These are phyloP conservation scores for Botrytis porri DNA, from an alignment of 2,329 filamentous ascomycete species.

Conservation along the genomic window DNA sequence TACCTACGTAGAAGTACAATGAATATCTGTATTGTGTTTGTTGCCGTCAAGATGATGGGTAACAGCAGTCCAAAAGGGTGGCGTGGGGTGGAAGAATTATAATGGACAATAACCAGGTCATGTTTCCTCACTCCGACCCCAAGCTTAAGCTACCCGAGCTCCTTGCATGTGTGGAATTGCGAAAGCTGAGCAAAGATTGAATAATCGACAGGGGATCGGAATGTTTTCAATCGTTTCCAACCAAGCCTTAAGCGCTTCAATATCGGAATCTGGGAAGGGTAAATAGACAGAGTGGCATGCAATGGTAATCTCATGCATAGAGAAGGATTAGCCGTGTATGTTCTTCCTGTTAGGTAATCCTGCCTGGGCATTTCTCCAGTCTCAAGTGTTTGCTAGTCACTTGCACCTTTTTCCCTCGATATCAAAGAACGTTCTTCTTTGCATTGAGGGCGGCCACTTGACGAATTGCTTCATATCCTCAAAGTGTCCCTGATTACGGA, in stretches of 20 bases:
- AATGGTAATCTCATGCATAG: neutral
- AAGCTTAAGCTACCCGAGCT: neutral
- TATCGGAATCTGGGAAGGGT: neutral
- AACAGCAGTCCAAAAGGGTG: neutral
- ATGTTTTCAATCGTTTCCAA: neutral
- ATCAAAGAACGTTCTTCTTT: neutral
- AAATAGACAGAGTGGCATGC: neutral
- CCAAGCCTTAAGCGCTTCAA: conserved; percentile 1
- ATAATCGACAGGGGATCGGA: neutral
- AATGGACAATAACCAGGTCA: neutral
- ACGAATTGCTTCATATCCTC: neutral
- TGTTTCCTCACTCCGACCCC: neutral
- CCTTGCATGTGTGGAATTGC: neutral
- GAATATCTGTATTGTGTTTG: neutral
- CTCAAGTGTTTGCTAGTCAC: neutral
- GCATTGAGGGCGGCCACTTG: neutral
- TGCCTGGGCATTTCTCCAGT: neutral
- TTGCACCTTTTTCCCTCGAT: neutral
- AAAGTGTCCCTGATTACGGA: no score
- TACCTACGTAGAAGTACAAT: neutral
- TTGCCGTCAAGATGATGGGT: neutral
- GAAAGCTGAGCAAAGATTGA: neutral
- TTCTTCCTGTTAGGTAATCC: neutral
- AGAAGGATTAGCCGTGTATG: neutral
- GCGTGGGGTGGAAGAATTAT: neutral